Conservation (phyloP, 2,329 filamentous ascomycete genomes). For the Aureobasidium namibiae region DNA sequence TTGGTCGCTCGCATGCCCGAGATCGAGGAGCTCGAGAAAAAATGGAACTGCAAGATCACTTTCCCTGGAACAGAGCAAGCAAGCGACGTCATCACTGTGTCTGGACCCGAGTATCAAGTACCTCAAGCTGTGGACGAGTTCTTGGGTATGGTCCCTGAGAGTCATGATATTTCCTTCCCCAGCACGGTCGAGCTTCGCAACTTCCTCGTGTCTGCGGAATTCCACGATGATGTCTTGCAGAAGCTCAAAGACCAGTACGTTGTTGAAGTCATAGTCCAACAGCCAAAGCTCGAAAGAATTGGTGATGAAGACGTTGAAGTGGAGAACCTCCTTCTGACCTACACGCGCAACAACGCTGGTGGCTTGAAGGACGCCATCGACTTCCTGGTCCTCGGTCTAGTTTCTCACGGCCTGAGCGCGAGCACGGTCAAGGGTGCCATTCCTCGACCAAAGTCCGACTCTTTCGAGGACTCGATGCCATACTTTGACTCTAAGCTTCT, state of each 20-base stretch:
- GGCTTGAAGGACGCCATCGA: slow-evolving; percentile 94
- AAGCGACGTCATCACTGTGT: slow-evolving; percentile 91
- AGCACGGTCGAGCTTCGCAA: slow-evolving; percentile 67
- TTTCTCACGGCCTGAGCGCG: slow-evolving; percentile 80
- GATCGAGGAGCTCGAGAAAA: slow-evolving; percentile 93
- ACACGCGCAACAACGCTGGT: slow-evolving; percentile 95
- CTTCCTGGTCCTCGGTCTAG: slow-evolving; percentile 77
- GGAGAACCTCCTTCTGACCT: slow-evolving; percentile 46
- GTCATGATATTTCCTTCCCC: slow-evolving; percentile 80
- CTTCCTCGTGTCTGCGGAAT: slow-evolving; percentile 74
- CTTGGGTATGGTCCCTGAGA: slow-evolving; percentile 94
- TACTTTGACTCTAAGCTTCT: slow-evolving; percentile 97
- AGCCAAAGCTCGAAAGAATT: slow-evolving; percentile 32
- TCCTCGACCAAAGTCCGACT: slow-evolving; percentile 95
- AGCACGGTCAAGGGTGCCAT: slow-evolving; percentile 88
- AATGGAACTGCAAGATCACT: slow-evolving; percentile 99
- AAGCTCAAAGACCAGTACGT: slow-evolving; percentile 90
- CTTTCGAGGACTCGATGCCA: slow-evolving; percentile 91
- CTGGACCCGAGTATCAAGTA: slow-evolving; percentile 95
- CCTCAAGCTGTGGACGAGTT: slow-evolving; percentile 95
- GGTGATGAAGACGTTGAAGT: slow-evolving; percentile 34
- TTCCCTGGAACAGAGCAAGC: slow-evolving; percentile 97
- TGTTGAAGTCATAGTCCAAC: slow-evolving; percentile 70
- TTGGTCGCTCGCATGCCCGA: slow-evolving; percentile 80
- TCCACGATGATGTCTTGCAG: slow-evolving; percentile 67